Evolutionary conservation across 345 rosid species (phyloP).

Genomic region (Ricinus communis): DNA sequence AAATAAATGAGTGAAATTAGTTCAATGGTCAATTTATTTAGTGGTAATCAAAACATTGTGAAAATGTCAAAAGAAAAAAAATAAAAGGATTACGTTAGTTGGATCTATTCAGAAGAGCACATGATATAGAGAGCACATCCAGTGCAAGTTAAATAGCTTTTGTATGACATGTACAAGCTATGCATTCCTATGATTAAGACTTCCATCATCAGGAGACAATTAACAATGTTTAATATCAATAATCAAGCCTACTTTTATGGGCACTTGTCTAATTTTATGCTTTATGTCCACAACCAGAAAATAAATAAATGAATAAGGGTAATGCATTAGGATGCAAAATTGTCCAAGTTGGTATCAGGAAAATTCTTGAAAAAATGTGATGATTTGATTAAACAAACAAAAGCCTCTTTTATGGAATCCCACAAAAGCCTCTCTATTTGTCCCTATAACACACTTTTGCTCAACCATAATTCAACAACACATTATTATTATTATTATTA

Average conservation of each 20-base stretch:
- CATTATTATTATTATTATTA: too few relatives aligned
- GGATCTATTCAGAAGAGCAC: too few relatives aligned
- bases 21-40: too few relatives aligned
- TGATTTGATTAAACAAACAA: slow-evolving; percentile 10
- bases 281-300: neutral
- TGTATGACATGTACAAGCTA: neutral
- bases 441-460: slow-evolving; percentile 1
- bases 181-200: neutral
- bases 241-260: slow-evolving; percentile 16
- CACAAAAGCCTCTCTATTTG: neutral
- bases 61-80: too few relatives aligned
- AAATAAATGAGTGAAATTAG: too few relatives aligned
- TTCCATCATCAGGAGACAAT: neutral
- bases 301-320: too few relatives aligned
- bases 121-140: too few relatives aligned
- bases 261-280: neutral
- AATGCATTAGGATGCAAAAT: neutral
- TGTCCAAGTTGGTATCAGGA: neutral
- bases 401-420: neutral
- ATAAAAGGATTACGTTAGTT: too few relatives aligned
- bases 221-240: neutral
- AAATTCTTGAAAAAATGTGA: neutral
- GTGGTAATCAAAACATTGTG: too few relatives aligned
- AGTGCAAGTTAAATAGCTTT: too few relatives aligned
- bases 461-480: slow-evolving; percentile 14